Evolutionary conservation across 331 rosid species (phyloP).

Genomic region (Acacia pycnantha): DNA sequence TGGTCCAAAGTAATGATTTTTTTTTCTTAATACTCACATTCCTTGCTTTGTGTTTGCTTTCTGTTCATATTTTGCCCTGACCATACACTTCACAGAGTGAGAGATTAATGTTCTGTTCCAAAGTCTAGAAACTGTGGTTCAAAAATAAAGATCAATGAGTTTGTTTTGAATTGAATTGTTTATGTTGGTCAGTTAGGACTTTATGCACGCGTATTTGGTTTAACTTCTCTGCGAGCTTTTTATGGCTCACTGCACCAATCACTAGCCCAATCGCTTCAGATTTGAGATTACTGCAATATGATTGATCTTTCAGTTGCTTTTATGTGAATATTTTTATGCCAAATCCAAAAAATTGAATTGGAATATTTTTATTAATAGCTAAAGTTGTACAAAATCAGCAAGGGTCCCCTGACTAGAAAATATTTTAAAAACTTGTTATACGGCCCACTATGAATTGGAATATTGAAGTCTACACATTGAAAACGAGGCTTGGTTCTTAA

Average conservation of each 20-base stretch:
- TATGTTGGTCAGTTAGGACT: neutral
- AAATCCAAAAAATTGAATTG: conserved; percentile 1
- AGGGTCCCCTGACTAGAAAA: neutral
- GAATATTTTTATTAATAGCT: neutral
- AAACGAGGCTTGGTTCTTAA: neutral
- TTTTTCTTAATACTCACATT: neutral
- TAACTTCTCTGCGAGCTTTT: neutral
- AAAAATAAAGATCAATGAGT: neutral
- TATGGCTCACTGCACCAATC: neutral
- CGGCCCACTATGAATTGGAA: neutral
- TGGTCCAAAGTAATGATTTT: neutral
- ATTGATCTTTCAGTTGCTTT: conserved; percentile 25
- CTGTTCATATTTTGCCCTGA: neutral
- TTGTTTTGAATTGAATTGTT: neutral
- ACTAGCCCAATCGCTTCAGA: neutral
- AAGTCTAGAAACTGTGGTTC: neutral
- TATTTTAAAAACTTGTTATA: neutral
- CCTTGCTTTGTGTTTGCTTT: neutral
- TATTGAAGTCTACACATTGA: neutral
- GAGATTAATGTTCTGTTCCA: neutral
- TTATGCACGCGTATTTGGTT: neutral
- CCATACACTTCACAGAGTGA: neutral
- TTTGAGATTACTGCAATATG: neutral
- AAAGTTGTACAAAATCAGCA: neutral
- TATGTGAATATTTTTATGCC: conserved; percentile 34